Percentiles rank a stretch among this genome's conserved stretches.
Conservation (phyloP, 306 rosid genomes). For the Ormosia semicastrata region DNA sequence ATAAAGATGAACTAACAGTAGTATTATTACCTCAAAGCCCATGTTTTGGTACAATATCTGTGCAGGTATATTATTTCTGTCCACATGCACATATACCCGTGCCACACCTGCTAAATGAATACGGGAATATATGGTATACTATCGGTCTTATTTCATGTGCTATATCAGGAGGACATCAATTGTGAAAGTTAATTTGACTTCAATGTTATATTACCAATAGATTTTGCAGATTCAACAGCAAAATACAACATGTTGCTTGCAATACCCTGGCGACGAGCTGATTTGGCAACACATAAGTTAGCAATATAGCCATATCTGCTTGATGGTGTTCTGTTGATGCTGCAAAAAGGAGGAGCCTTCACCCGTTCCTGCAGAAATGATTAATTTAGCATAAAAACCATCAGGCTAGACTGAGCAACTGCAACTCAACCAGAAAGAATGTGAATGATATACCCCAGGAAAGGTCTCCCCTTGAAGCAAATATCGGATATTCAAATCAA, state of each 20-base stretch:
- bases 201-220: constrained; percentile 44
- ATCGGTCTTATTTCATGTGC: background rate
- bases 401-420: constrained; percentile 1
- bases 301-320: constrained; percentile 65
- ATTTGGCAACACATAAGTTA: constrained; percentile 65
- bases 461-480: constrained; percentile 65
- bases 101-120: constrained; percentile 42
- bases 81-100: constrained; percentile 63
- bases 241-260: constrained; percentile 71
- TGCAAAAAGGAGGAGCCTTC: constrained; percentile 47
- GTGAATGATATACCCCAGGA: constrained; percentile 58
- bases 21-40: constrained; percentile 72
- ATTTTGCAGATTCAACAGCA: constrained; percentile 56
- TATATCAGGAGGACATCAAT: background rate
- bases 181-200: background rate
- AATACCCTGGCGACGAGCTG: constrained; percentile 74
- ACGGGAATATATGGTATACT: background rate
- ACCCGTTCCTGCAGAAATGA: constrained; percentile 47
- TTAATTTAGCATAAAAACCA: constrained; percentile 7
- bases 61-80: constrained; percentile 50
- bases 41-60: constrained; percentile 50
- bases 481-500: constrained; percentile 64
- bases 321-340: constrained; percentile 38
- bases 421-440: background rate
- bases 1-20: background rate